Evolutionary conservation across 768 basidiomycete species (phyloP).

Genomic region (Kwoniella shandongensis): DNA sequence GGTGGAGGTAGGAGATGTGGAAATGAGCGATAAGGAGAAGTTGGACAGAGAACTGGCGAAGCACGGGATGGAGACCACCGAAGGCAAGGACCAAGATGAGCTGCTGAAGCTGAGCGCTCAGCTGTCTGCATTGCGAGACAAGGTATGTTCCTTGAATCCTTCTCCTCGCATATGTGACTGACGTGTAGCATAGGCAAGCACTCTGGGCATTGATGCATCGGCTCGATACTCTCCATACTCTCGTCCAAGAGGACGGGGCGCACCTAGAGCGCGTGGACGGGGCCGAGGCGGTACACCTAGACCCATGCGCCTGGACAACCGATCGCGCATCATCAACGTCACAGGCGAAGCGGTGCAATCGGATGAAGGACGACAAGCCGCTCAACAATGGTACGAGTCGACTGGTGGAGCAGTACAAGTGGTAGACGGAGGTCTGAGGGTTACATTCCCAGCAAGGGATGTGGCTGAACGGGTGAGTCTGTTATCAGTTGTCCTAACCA

Average conservation of each 20-base stretch:
- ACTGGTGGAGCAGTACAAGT: constrained; percentile 35
- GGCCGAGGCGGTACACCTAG: constrained; percentile 62
- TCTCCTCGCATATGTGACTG: constrained; percentile 47
- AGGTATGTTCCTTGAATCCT: constrained; percentile 54
- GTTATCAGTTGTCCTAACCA: neutral
- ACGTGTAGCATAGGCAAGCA: constrained; percentile 65
- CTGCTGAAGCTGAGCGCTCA: constrained; percentile 42
- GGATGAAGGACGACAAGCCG: constrained; percentile 58
- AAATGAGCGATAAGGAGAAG: constrained; percentile 38
- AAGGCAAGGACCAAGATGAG: constrained; percentile 43
- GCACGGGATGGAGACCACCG: constrained; percentile 58
- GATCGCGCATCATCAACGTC: constrained; percentile 75
- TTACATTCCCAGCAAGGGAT: constrained; percentile 41
- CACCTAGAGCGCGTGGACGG: constrained; percentile 65
- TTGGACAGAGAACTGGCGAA: constrained; percentile 80
- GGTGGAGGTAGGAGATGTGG: constrained; percentile 34
- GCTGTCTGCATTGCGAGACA: constrained; percentile 53
- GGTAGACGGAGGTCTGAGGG: constrained; percentile 25
- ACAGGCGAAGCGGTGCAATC: constrained; percentile 64
- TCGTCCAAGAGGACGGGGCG: constrained; percentile 38
- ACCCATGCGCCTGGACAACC: constrained; percentile 87
- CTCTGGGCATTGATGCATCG: constrained; percentile 53
- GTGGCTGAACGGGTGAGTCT: constrained; percentile 48
- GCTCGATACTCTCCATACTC: constrained; percentile 53
- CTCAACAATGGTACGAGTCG: constrained; percentile 84